phyloP scores from a whole-genome alignment of 495 filamentous ascomycete genomes.

The Thermochaetoides thermophila region DNA sequence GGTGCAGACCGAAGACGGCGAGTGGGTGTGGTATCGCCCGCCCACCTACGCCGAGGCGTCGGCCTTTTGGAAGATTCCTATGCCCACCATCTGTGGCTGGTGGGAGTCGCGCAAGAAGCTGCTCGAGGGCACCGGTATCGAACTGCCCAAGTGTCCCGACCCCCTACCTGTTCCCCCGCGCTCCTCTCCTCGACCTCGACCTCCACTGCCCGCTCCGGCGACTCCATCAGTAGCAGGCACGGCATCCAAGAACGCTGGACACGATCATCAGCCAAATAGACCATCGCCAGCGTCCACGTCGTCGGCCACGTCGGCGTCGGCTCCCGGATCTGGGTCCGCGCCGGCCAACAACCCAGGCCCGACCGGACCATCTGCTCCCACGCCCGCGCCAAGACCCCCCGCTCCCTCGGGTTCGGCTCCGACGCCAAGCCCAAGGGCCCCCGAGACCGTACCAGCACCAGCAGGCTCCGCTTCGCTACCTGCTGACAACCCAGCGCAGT shows the following conservation, averaged over 20 bases:
- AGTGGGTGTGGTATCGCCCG: conserved; percentile 11
- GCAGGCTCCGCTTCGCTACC: too few relatives aligned
- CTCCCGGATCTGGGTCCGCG: background rate
- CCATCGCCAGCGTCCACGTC: background rate
- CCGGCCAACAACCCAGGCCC: background rate
- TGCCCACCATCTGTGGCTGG: conserved; percentile 15
- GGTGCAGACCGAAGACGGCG: conserved; percentile 3
- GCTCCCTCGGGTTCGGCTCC: too few relatives aligned
- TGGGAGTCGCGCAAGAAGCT: conserved; percentile 18
- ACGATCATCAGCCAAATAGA: background rate
- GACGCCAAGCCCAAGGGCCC: too few relatives aligned
- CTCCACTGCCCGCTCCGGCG: too few relatives aligned
- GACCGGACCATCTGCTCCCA: too few relatives aligned
- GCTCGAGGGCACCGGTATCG: conserved; percentile 13
- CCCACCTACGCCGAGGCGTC: conserved; percentile 16
- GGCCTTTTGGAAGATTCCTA: conserved; percentile 14
- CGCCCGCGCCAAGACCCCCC: background rate
- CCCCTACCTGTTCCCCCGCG: too few relatives aligned
- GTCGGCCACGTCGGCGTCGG: background rate
- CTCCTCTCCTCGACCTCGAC: too few relatives aligned
- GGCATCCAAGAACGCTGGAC: too few relatives aligned
- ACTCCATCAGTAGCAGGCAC: background rate
- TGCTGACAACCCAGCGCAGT: too few relatives aligned
- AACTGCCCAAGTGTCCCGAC: conserved; percentile 7
- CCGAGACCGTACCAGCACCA: too few relatives aligned